Evolutionary conservation across 495 filamentous ascomycete genomes (phyloP).

Genomic region (Darksidea phi): DNA sequence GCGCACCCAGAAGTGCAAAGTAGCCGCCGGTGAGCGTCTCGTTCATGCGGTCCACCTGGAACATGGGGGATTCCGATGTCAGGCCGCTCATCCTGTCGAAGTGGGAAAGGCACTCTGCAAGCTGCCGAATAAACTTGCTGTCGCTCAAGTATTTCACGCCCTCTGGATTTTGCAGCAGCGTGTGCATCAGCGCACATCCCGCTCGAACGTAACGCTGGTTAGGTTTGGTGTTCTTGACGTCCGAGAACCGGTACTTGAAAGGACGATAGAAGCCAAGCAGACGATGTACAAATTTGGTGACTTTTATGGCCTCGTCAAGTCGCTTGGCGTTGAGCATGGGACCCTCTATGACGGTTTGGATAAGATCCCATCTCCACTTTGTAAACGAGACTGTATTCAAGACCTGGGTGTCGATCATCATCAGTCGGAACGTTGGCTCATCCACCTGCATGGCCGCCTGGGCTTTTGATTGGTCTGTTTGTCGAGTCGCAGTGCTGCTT

Average conservation of each 20-base stretch:
- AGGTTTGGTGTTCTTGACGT: conserved; percentile 79
- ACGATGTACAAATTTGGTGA: conserved; percentile 90
- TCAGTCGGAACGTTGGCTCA: conserved; percentile 79
- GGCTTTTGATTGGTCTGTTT: conserved; percentile 66
- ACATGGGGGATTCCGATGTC: conserved; percentile 82
- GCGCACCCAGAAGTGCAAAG: conserved; percentile 82
- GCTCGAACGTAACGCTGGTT: conserved; percentile 92
- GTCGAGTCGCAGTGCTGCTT: conserved; percentile 35
- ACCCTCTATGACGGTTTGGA: conserved; percentile 87
- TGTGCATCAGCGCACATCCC: conserved; percentile 82
- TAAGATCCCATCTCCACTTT: conserved; percentile 97
- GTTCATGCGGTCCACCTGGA: conserved; percentile 75
- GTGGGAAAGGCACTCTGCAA: conserved; percentile 93
- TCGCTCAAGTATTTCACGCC: conserved; percentile 82
- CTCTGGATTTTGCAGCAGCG: conserved; percentile 77
- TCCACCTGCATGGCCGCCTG: conserved; percentile 74
- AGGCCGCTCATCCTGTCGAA: conserved; percentile 88
- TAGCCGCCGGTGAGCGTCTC: conserved; percentile 89
- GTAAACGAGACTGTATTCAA: conserved; percentile 78
- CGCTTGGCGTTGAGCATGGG: conserved; percentile 88
- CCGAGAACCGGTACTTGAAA: conserved; percentile 92
- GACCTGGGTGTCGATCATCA: conserved; percentile 84
- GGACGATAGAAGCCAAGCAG: conserved; percentile 92
- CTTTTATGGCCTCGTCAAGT: conserved; percentile 90
- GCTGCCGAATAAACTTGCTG: conserved; percentile 87